These are phyloP conservation scores for Orbilia blumenaviensis DNA, from an alignment of 2,329 filamentous ascomycete genomes.

Conservation along the genomic window DNA sequence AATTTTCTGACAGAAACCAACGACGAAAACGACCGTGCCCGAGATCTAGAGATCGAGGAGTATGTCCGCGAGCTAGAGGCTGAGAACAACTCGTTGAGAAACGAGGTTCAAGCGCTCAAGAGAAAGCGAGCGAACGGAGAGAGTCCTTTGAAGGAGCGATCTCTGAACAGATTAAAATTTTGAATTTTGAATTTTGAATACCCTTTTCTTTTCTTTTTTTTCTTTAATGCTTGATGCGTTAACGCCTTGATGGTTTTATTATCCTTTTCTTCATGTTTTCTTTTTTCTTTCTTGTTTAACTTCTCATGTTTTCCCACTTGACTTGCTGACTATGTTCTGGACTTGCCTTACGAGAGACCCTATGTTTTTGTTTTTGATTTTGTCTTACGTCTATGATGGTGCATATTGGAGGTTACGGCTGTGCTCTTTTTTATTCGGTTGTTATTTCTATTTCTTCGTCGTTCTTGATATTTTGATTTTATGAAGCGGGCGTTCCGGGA, in stretches of 20 bases:
- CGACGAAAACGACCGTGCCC: slow-evolving; percentile 63
- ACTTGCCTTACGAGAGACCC: too few relatives aligned
- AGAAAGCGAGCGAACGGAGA: slow-evolving; percentile 41
- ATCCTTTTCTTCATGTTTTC: background rate
- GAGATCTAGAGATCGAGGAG: slow-evolving; percentile 67
- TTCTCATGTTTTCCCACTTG: too few relatives aligned
- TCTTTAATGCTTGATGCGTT: background rate
- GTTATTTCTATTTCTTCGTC: background rate
- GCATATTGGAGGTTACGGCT: too few relatives aligned
- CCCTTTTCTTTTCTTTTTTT: background rate
- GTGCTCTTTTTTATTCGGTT: background rate
- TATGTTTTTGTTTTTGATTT: too few relatives aligned
- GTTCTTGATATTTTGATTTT: background rate
- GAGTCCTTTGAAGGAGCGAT: slow-evolving; percentile 54
- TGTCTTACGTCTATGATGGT: too few relatives aligned
- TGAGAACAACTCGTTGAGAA: slow-evolving; percentile 75
- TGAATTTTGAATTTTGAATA: slow-evolving; percentile 4
- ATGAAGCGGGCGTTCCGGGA: slow-evolving; percentile 43
- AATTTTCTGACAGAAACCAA: slow-evolving; percentile 47
- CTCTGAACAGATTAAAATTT: slow-evolving; percentile 47
- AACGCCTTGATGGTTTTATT: background rate
- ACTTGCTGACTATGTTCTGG: too few relatives aligned
- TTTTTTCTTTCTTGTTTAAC: background rate
- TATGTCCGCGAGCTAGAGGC: slow-evolving; percentile 72
- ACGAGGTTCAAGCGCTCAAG: slow-evolving; percentile 67